Base-by-base conservation (phyloP, 208 protist genomes). In the Strigomonas oncopelti region DNA sequence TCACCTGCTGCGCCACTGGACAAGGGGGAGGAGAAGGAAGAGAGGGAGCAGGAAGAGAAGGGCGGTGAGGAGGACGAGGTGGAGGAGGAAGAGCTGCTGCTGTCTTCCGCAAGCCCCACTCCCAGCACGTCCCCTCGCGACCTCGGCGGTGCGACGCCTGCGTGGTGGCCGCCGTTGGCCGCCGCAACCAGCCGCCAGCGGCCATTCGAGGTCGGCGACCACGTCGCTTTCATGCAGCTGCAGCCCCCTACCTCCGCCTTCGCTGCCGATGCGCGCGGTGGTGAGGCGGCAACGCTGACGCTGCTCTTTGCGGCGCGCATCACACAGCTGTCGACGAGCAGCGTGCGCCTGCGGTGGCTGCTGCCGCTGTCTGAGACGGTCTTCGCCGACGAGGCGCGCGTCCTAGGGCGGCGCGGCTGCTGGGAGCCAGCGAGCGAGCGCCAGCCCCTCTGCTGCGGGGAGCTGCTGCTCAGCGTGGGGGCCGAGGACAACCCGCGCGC, bases 361-460 rank as follows among this genome's bases (percentile, higher is more conserved):
- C 28, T 81, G 4, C 52, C 67, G 20, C 63, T 81, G 14, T 32
- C 55, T 7, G 76, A 81, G 48, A 82, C 77, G n/a, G 72, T 74
- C 38, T 53, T 82, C 16, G 72, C 71, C 2, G 65, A 61, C 38
- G 61, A 71, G 36, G 56, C 67, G 48, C 18, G n/a, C 3, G 69
- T 29, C 20, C 72, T 82, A 8, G 52, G 67, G 11, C 65, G 53
- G 53, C 28, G 53, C 8, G 53, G 53, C 27, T 57, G 53, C 53
- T 27, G 53, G 53, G 27, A 32, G 53, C 53, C 53, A 1, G 8
- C 53, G n/a, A 22, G 53, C 9, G 53, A 5, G 46, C 18, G 29
- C 9, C 42, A 36, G 28, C 24, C 14, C 8, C 46, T 66, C 61
- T 67, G 18, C 18, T 58, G 62, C 29, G 75, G 66, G 25, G 70